Percentiles rank a stretch among this genome's conserved stretches.
Evolutionary conservation across 192 early-diverging fungal genomes (phyloP).

Genomic region (Coemansia furcata): DNA sequence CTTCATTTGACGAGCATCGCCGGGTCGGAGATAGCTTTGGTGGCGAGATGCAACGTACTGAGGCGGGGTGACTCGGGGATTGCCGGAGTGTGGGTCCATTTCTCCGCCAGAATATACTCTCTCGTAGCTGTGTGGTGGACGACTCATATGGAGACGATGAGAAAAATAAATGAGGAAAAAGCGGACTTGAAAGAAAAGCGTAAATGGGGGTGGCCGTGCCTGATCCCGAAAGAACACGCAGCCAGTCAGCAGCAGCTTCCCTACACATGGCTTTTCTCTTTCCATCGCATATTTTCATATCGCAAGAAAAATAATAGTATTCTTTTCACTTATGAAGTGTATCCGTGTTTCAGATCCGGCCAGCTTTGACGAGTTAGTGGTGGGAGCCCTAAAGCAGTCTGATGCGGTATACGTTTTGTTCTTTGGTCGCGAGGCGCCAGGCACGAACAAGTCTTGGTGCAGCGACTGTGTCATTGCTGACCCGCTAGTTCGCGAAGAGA

Average conservation of each 20-base stretch:
- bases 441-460: conserved; percentile 37
- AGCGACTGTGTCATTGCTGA: conserved; percentile 51
- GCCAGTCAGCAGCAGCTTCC: background rate
- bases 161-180: background rate
- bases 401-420: conserved; percentile 42
- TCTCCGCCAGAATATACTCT: conserved; percentile 39
- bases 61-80: conserved; percentile 7
- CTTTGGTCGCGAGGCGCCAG: conserved; percentile 44
- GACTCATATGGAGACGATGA: conserved; percentile 21
- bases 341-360: conserved; percentile 31
- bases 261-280: background rate
- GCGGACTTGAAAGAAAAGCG: background rate
- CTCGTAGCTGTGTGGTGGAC: conserved; percentile 40
- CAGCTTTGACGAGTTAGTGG: conserved; percentile 20
- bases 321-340: conserved; percentile 21
- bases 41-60: background rate
- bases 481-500: conserved; percentile 35
- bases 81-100: conserved; percentile 39
- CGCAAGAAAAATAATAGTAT: background rate
- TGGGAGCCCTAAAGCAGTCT: conserved; percentile 6
- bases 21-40: conserved; percentile 11
- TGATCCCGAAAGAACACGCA: background rate
- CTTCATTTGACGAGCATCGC: conserved; percentile 34
- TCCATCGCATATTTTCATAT: background rate
- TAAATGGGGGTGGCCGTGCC: background rate